Percentiles rank a stretch among this genome's conserved stretches.
Evolutionary conservation across 78 protist species (phyloP).

Genomic region (Dictyostelium intermedium): DNA sequence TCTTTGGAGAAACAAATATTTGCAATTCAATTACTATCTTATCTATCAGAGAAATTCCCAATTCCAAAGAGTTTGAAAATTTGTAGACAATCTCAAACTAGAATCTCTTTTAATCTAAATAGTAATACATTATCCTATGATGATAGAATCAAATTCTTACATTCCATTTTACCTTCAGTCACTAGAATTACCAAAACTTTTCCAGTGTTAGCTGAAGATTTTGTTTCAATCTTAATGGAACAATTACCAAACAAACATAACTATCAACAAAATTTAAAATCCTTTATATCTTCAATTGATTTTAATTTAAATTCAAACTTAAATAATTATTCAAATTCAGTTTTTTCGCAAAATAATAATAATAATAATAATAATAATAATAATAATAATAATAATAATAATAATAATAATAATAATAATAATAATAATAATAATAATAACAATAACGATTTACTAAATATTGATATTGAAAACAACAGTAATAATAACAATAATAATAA

Average conservation of each 20-base stretch:
- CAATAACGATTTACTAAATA: neutral
- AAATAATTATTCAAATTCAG: neutral
- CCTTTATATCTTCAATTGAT: neutral
- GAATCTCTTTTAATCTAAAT: conserved; percentile 26
- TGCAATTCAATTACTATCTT: conserved; percentile 38
- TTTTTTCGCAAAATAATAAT: neutral
- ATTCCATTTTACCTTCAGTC: conserved; percentile 15
- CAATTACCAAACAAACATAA: conserved; percentile 52
- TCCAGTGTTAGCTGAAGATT: conserved; percentile 36
- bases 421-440: neutral
- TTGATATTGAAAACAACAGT: neutral
- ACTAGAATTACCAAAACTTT: conserved; percentile 3
- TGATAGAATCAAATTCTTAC: conserved; percentile 24
- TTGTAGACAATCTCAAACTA: conserved; percentile 1
- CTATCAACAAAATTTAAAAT: conserved; percentile 39
- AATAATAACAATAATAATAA: neutral
- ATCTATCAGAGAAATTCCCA: conserved; percentile 44
- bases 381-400: neutral
- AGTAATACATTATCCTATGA: neutral
- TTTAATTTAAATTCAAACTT: neutral
- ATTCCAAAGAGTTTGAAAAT: conserved; percentile 62
- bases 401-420: neutral
- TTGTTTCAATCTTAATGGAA: conserved; percentile 43
- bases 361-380: neutral
- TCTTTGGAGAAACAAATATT: conserved; percentile 46